phyloP scores from a whole-genome alignment of 305 asterid genomes.

The Withania somnifera region DNA sequence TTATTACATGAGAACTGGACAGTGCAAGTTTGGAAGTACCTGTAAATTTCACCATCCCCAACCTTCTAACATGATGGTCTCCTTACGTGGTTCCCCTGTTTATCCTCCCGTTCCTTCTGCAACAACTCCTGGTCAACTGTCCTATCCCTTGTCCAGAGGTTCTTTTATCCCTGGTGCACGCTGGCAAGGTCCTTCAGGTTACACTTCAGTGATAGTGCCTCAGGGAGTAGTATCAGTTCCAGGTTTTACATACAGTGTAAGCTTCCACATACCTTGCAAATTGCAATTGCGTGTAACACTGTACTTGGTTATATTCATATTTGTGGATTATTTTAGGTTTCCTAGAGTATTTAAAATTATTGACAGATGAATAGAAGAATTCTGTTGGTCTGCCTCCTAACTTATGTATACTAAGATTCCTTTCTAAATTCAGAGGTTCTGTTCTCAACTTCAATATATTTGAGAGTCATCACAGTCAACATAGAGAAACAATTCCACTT shows the following conservation, averaged over 20 bases:
- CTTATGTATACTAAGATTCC: not conserved
- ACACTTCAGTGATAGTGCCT: conserved; percentile 73
- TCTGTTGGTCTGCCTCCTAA: not conserved
- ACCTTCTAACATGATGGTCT: conserved; percentile 85
- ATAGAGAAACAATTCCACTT: not conserved
- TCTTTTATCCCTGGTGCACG: conserved; percentile 78
- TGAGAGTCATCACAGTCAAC: not conserved
- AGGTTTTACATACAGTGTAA: conserved; percentile 76
- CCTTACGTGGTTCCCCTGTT: conserved; percentile 79
- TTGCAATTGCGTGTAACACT: conserved; percentile 1
- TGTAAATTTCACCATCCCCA: conserved; percentile 97
- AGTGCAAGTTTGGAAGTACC: conserved; percentile 91
- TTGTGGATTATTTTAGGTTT: not conserved
- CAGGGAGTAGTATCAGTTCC: conserved; percentile 85
- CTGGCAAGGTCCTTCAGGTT: conserved; percentile 92
- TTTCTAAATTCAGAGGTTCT: not conserved
- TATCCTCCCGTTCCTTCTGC: conserved; percentile 82
- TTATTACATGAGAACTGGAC: conserved; percentile 85
- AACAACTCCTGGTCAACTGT: conserved; percentile 60
- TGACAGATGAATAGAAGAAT: not conserved
- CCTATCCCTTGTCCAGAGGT: conserved; percentile 66
- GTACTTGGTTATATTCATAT: not conserved
- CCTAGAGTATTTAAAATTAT: not conserved
- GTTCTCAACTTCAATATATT: not conserved
- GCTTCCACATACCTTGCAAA: conserved; percentile 9